phyloP scores from a whole-genome alignment of 2,329 filamentous ascomycete species.

The Fusarium acutatum region DNA sequence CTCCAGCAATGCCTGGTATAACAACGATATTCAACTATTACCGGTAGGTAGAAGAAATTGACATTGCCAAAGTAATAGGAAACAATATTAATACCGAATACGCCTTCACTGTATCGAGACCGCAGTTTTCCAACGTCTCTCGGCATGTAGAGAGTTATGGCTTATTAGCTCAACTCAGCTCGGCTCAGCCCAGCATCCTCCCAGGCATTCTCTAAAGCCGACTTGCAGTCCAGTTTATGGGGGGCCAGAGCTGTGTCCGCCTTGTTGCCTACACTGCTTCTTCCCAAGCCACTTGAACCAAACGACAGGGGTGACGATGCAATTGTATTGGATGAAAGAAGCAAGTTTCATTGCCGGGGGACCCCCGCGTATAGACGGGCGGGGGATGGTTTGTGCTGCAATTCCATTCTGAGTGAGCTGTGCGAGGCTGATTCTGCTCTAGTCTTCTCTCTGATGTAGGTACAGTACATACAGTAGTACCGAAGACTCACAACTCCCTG shows the following conservation, averaged over 20 bases:
- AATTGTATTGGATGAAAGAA: constrained; percentile 20
- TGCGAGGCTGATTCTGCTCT: constrained; percentile 27
- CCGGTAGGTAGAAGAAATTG: neutral
- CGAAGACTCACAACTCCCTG: neutral
- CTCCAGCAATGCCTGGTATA: neutral
- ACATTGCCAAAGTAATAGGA: neutral
- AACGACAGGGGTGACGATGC: constrained; percentile 20
- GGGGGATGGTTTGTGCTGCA: constrained; percentile 11
- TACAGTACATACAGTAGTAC: neutral
- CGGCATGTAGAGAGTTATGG: neutral
- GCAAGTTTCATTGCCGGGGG: neutral
- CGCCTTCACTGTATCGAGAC: neutral
- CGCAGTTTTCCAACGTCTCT: neutral
- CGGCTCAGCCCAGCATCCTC: neutral
- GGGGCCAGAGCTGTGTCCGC: constrained; percentile 34
- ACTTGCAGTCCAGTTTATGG: neutral
- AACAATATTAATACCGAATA: neutral
- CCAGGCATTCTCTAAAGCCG: constrained; percentile 22
- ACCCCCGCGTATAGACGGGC: neutral
- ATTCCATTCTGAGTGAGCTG: constrained; percentile 36
- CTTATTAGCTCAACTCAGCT: neutral
- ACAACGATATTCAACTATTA: neutral
- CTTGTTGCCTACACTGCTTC: constrained; percentile 39
- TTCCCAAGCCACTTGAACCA: constrained; percentile 26
- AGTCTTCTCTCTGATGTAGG: neutral